phyloP scores from a whole-genome alignment of 805 yeast species.

The Kurtzmaniella fragi region DNA sequence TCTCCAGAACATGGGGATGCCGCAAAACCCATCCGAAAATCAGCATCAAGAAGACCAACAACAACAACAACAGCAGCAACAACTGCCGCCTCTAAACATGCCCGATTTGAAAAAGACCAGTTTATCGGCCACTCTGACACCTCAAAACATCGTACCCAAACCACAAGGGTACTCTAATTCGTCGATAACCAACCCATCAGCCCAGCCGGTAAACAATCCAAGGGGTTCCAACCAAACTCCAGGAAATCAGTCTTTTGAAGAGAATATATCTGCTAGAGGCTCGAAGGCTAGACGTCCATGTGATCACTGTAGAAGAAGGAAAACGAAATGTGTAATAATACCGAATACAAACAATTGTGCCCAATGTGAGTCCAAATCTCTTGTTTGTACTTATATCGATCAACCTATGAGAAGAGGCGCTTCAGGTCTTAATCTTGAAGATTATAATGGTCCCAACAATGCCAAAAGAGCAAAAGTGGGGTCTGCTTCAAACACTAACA shows the following conservation, averaged over 20 bases:
- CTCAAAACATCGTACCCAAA: not conserved
- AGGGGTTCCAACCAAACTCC: not conserved
- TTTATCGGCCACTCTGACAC: not conserved
- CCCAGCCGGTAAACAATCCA: not conserved
- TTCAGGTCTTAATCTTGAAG: constrained; percentile 11
- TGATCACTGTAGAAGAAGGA: constrained; percentile 78
- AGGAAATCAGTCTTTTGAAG: not conserved
- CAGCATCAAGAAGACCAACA: not conserved
- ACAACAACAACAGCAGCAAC: constrained; percentile 3
- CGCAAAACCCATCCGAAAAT: not conserved
- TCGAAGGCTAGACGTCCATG: constrained; percentile 59
- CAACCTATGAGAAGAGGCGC: constrained; percentile 41
- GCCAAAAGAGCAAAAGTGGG: constrained; percentile 17
- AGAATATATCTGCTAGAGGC: not conserved
- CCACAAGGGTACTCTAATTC: too few species aligned
- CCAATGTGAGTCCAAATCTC: constrained; percentile 69
- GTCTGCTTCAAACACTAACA: constrained; percentile 7
- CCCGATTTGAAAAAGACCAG: not conserved
- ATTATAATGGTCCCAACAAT: constrained; percentile 12
- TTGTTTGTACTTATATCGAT: constrained; percentile 72
- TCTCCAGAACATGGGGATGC: not conserved
- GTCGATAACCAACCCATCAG: not conserved
- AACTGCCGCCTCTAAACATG: not conserved
- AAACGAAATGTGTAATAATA: constrained; percentile 69
- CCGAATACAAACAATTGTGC: constrained; percentile 63